Percentiles rank a stretch among this genome's conserved stretches.
These are phyloP conservation scores for Porodaedalea pini DNA, from an alignment of 1,284 basidiomycete genomes.

Conservation along the genomic window DNA sequence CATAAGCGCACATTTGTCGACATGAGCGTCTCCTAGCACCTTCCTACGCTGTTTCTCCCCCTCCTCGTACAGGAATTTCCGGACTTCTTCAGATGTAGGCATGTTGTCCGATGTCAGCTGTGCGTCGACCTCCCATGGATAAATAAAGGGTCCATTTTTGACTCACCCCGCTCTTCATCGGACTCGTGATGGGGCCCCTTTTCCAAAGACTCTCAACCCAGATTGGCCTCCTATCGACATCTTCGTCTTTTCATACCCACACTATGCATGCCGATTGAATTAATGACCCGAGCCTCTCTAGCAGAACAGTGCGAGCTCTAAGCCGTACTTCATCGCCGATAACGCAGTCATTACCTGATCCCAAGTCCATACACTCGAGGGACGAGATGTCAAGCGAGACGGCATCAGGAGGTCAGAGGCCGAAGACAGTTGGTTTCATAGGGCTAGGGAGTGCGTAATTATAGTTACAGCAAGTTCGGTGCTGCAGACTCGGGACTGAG, in stretches of 20 bases:
- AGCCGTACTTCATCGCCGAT: neutral
- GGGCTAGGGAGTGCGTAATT: conserved; percentile 18
- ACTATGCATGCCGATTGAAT: neutral
- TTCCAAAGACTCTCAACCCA: neutral
- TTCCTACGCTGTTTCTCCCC: conserved; percentile 18
- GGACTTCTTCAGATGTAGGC: conserved; percentile 15
- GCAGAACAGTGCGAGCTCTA: neutral
- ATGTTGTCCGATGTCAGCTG: neutral
- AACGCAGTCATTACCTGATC: no score
- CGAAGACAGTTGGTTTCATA: conserved; percentile 17
- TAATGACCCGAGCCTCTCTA: neutral
- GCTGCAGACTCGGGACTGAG: neutral
- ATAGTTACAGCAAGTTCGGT: neutral
- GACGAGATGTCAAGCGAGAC: neutral
- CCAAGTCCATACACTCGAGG: neutral
- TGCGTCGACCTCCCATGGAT: no score
- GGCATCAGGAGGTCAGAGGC: neutral
- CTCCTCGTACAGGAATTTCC: conserved; percentile 16
- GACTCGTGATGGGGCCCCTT: neutral
- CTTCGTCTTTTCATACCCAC: conserved; percentile 4
- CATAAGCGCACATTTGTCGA: conserved; percentile 15
- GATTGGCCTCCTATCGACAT: neutral
- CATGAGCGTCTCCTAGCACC: conserved; percentile 19
- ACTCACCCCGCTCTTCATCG: neutral
- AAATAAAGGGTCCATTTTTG: no score